Evolutionary conservation across 495 filamentous ascomycete genomes (phyloP).

Genomic region (Penicillium dipodomyicola): DNA sequence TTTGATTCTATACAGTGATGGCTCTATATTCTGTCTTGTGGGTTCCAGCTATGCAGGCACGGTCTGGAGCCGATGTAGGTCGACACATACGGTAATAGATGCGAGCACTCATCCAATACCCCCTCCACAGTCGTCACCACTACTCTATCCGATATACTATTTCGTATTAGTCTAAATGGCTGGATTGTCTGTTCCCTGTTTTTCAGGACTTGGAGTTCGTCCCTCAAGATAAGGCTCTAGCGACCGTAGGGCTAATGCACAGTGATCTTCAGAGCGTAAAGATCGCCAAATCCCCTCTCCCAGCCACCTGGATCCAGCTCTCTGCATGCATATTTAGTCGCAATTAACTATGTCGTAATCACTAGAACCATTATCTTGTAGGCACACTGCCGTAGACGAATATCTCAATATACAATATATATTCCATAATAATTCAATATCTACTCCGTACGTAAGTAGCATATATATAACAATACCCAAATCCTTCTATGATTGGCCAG

Average conservation of each 20-base stretch:
- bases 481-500: not conserved
- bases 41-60: slow-evolving; percentile 13
- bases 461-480: not conserved
- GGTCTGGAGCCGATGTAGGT: slow-evolving; percentile 10
- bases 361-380: not conserved
- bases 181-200: not conserved
- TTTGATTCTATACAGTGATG: not conserved
- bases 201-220: not conserved
- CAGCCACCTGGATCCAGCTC: not conserved
- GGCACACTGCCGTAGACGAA: not conserved
- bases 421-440: not conserved
- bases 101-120: not conserved
- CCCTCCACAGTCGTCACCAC: slow-evolving; percentile 4
- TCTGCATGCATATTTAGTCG: not conserved
- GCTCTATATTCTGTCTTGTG: not conserved
- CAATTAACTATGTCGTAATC: not conserved
- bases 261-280: not conserved
- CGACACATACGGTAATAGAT: slow-evolving; percentile 10
- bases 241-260: slow-evolving; percentile 5
- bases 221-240: not conserved
- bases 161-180: too few relatives aligned
- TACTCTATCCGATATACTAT: not conserved
- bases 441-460: not conserved
- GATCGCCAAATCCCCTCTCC: slow-evolving; percentile 1
- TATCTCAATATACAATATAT: not conserved